Conservation (phyloP, 495 filamentous ascomycete species). For the Penicillium parvum region DNA sequence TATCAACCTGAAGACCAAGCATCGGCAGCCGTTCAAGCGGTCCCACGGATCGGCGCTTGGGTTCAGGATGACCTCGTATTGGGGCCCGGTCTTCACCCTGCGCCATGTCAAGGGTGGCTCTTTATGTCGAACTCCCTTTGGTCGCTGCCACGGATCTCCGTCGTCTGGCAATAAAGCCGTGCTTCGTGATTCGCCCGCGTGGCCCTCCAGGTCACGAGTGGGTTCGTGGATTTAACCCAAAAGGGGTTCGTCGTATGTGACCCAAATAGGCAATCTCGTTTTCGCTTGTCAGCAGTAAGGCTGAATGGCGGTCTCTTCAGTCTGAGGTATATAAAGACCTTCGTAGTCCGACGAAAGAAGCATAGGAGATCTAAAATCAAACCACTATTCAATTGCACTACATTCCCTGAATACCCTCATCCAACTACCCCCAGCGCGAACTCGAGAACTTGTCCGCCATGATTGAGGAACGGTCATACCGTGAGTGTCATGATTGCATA, state of each 20-base stretch:
- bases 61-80: slow-evolving; percentile 7
- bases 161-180: neutral
- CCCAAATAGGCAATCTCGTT: slow-evolving; percentile 19
- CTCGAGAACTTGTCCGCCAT: slow-evolving; percentile 3
- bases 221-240: too few species aligned
- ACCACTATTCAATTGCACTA: neutral
- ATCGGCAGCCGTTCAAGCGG: neutral
- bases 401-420: neutral
- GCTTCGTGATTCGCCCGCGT: neutral
- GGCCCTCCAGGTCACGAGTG: neutral
- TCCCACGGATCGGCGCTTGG: neutral
- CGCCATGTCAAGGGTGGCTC: neutral
- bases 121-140: neutral
- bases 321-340: neutral
- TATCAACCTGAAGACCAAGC: neutral
- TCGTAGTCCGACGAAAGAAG: neutral
- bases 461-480: slow-evolving; percentile 13
- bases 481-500: slow-evolving; percentile 3
- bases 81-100: neutral
- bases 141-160: neutral
- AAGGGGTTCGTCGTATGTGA: slow-evolving; percentile 1
- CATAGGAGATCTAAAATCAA: neutral
- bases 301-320: neutral
- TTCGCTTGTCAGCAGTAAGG: slow-evolving; percentile 13
- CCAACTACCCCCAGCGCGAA: neutral